Percentiles rank a stretch among this genome's conserved stretches.
These are phyloP conservation scores for Iris macrosiphon DNA, from an alignment of 106 monocot species.

Conservation along the genomic window DNA sequence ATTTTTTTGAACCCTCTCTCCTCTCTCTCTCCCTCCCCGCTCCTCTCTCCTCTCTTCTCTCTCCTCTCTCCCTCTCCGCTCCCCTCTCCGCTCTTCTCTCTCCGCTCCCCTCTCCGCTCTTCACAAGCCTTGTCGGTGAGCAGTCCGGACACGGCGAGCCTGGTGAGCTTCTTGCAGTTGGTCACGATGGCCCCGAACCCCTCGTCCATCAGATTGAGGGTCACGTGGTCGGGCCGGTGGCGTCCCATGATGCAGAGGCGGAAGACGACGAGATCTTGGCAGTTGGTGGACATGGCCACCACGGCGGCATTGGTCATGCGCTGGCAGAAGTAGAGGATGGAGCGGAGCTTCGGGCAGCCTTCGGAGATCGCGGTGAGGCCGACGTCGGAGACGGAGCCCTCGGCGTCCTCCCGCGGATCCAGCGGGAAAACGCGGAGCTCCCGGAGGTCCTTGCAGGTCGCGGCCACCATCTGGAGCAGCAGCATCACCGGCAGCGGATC, in stretches of 20 bases:
- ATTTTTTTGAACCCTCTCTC: no score
- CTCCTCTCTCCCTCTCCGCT: no score
- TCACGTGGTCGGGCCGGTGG: conserved; percentile 49
- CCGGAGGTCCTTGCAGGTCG: conserved; percentile 41
- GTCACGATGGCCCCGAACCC: conserved; percentile 82
- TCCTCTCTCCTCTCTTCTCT: no score
- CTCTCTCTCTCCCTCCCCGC: no score
- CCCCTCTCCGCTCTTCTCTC: no score
- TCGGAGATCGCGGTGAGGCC: conserved; percentile 70
- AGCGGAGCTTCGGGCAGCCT: conserved; percentile 71
- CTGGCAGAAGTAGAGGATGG: conserved; percentile 85
- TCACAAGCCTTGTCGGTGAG: conserved; percentile 78
- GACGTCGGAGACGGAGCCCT: conserved; percentile 53
- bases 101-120: no score
- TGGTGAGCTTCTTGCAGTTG: conserved; percentile 81
- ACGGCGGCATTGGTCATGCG: conserved; percentile 80
- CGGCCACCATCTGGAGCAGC: conserved; percentile 41
- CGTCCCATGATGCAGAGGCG: conserved; percentile 90
- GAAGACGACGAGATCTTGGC: conserved; percentile 62
- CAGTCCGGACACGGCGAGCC: conserved; percentile 75
- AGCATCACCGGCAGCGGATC: no score
- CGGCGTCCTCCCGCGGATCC: conserved; percentile 36
- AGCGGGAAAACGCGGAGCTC: conserved; percentile 52
- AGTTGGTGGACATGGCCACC: conserved; percentile 67
- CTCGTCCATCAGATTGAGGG: conserved; percentile 73